These are phyloP conservation scores for Pilasporangium apinafurcum DNA, from an alignment of 352 stramenopile species.

Conservation along the genomic window DNA sequence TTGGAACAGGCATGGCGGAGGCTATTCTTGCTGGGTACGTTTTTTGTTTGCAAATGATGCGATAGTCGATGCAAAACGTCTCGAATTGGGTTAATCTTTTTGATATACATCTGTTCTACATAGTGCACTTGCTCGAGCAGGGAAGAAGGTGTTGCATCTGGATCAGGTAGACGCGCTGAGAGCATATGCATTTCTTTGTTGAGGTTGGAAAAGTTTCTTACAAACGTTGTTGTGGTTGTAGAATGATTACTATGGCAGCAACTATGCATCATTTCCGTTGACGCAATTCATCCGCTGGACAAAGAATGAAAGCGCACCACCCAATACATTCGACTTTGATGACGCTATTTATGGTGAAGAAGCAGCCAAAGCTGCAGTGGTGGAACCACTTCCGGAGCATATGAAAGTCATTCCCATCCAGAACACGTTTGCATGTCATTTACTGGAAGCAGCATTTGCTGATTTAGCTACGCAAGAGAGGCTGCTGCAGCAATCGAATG, in stretches of 20 bases:
- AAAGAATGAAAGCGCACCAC: slow-evolving; percentile 31
- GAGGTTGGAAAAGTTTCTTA: not conserved
- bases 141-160: slow-evolving; percentile 74
- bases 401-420: slow-evolving; percentile 26
- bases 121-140: slow-evolving; percentile 54
- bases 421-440: slow-evolving; percentile 34
- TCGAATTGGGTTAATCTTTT: no score
- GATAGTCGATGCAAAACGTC: not conserved
- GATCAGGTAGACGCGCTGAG: slow-evolving; percentile 37
- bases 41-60: not conserved
- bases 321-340: slow-evolving; percentile 21
- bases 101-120: no score
- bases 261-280: slow-evolving; percentile 68
- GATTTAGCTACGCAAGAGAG: slow-evolving; percentile 25
- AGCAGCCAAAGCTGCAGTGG: not conserved
- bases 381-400: not conserved
- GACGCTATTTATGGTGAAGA: slow-evolving; percentile 13
- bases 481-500: slow-evolving; percentile 36
- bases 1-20: slow-evolving; percentile 79
- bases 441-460: slow-evolving; percentile 33
- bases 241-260: slow-evolving; percentile 83
- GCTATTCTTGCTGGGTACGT: slow-evolving; percentile 66
- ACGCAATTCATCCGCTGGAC: slow-evolving; percentile 52
- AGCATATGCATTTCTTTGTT: not conserved
- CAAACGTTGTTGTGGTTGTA: slow-evolving; percentile 14